phyloP scores from a whole-genome alignment of 108 stramenopile genomes.

The Fistulifera pelliculosa region DNA sequence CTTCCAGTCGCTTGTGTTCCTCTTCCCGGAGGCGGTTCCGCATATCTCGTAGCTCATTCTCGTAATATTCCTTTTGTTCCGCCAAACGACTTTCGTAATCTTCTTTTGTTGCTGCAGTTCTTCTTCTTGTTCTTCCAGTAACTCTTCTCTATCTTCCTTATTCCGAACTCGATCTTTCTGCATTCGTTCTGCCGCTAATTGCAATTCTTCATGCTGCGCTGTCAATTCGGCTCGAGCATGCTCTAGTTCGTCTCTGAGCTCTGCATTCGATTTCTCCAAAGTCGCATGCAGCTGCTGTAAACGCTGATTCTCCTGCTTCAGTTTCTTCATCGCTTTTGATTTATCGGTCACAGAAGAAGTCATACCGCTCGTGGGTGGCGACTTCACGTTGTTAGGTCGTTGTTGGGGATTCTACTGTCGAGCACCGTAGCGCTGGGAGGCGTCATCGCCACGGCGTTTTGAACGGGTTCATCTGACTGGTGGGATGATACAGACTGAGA shows the following conservation, averaged over 20 bases:
- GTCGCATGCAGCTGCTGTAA: slow-evolving; percentile 12
- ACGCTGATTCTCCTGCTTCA: not conserved
- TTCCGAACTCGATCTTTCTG: slow-evolving; percentile 51
- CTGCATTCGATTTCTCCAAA: slow-evolving; percentile 42
- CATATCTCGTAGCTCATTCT: slow-evolving; percentile 32
- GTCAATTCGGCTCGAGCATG: slow-evolving; percentile 57
- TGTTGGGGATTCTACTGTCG: too few relatives aligned
- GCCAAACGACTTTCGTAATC: slow-evolving; percentile 31
- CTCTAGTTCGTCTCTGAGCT: slow-evolving; percentile 49
- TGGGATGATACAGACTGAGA: too few relatives aligned
- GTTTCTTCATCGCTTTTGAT: not conserved
- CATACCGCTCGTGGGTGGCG: too few relatives aligned
- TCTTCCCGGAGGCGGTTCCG: slow-evolving; percentile 34
- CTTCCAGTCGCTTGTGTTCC: slow-evolving; percentile 29
- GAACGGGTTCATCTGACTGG: too few relatives aligned
- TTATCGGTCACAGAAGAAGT: not conserved
- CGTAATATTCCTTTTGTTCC: slow-evolving; percentile 24
- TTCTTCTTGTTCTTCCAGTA: slow-evolving; percentile 60
- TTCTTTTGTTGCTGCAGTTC: slow-evolving; percentile 33
- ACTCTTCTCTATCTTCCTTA: slow-evolving; percentile 62
- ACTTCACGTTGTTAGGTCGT: too few relatives aligned
- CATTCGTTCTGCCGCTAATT: slow-evolving; percentile 61
- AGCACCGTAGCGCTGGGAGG: too few relatives aligned
- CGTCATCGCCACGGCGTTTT: too few relatives aligned
- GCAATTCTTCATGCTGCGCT: slow-evolving; percentile 65